Evolutionary conservation across 2,329 filamentous ascomycete genomes (phyloP).

Genomic region (Botryosphaeria dothidea): DNA sequence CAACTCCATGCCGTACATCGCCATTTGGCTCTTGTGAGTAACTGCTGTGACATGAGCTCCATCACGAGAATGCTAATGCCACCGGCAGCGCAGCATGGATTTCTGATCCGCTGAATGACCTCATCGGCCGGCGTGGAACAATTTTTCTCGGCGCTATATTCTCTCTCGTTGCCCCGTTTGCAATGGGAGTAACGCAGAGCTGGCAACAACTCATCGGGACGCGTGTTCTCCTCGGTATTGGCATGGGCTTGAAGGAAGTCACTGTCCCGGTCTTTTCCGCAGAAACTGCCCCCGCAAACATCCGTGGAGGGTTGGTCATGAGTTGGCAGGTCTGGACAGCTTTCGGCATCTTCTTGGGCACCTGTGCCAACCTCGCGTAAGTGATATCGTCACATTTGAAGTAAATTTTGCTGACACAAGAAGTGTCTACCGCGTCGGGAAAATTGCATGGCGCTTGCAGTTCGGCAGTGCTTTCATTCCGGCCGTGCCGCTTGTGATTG

Average conservation of each 20-base stretch:
- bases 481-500: constrained; percentile 39
- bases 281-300: constrained; percentile 38
- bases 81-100: constrained; percentile 22
- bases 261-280: constrained; percentile 47
- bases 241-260: constrained; percentile 48
- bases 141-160: constrained; percentile 33
- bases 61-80: background rate
- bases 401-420: constrained; percentile 26
- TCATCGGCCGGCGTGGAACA: constrained; percentile 30
- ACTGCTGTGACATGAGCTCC: background rate
- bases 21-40: constrained; percentile 21
- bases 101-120: constrained; percentile 31
- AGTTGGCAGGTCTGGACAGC: constrained; percentile 47
- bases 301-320: constrained; percentile 48
- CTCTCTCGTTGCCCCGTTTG: constrained; percentile 35
- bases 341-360: constrained; percentile 50
- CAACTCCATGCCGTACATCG: constrained; percentile 27
- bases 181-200: constrained; percentile 36
- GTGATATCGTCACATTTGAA: background rate
- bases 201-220: constrained; percentile 43
- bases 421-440: constrained; percentile 35
- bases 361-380: constrained; percentile 39
- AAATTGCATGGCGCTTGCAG: constrained; percentile 42
- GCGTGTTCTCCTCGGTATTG: constrained; percentile 39
- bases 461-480: constrained; percentile 42